These are phyloP conservation scores for Kodamaea arcana DNA, from an alignment of 1,139 yeast genomes.

Conservation along the genomic window DNA sequence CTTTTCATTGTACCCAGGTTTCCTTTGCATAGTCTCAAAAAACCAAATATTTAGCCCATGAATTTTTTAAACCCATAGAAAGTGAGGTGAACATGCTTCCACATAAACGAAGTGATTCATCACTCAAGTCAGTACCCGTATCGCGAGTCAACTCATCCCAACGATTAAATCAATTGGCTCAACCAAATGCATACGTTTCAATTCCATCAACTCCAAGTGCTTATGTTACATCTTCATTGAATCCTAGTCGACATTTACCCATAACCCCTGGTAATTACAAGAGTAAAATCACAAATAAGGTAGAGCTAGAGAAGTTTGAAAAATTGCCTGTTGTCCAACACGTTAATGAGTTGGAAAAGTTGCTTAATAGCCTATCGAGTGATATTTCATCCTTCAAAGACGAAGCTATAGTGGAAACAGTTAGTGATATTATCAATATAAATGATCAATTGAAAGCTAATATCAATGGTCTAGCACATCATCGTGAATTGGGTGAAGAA, in stretches of 20 bases:
- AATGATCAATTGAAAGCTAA: slow-evolving; percentile 26
- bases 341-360: slow-evolving; percentile 25
- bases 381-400: slow-evolving; percentile 35
- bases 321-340: slow-evolving; percentile 27
- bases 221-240: slow-evolving; percentile 36
- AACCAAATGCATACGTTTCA: slow-evolving; percentile 11
- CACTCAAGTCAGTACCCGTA: slow-evolving; percentile 27
- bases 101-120: slow-evolving; percentile 18
- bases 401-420: slow-evolving; percentile 22
- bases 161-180: slow-evolving; percentile 25
- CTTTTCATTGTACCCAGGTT: slow-evolving; percentile 8
- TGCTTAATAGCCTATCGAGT: slow-evolving; percentile 22
- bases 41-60: neutral
- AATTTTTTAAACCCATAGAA: no score
- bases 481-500: slow-evolving; percentile 28
- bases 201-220: slow-evolving; percentile 27
- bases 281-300: slow-evolving; percentile 16
- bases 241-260: slow-evolving; percentile 32
- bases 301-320: slow-evolving; percentile 26
- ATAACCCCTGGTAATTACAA: slow-evolving; percentile 17
- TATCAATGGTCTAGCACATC: slow-evolving; percentile 27
- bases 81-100: slow-evolving; percentile 19
- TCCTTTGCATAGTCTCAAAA: slow-evolving; percentile 1
- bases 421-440: slow-evolving; percentile 25
- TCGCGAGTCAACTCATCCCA: slow-evolving; percentile 34